Conservation (phyloP, 2,329 filamentous ascomycete species). For the Lecanicillium sp. region DNA sequence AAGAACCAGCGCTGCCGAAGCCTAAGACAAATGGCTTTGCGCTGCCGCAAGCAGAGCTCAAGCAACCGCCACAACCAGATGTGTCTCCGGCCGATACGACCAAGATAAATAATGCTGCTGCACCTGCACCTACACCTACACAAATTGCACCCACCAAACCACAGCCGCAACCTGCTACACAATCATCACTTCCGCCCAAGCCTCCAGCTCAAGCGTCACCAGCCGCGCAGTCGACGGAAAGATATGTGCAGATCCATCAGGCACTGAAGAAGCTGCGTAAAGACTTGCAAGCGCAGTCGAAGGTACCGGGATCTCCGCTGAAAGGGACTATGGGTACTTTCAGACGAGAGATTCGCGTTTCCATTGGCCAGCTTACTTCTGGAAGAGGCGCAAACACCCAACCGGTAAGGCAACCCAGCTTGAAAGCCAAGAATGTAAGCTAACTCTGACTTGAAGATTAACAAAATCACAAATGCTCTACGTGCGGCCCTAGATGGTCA, state of each 20-base stretch:
- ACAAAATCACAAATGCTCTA: constrained; percentile 32
- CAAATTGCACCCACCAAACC: constrained; percentile 7
- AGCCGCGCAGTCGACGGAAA: constrained; percentile 22
- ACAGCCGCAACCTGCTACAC: constrained; percentile 6
- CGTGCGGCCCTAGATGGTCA: constrained; percentile 43
- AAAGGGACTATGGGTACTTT: constrained; percentile 63
- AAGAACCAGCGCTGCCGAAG: constrained; percentile 4
- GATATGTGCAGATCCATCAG: constrained; percentile 53
- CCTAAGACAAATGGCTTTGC: constrained; percentile 14
- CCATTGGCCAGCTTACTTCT: constrained; percentile 63
- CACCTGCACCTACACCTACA: background rate
- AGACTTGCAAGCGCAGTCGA: constrained; percentile 47
- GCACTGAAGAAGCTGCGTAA: constrained; percentile 62
- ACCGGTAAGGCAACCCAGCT: constrained; percentile 22
- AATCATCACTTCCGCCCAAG: constrained; percentile 1
- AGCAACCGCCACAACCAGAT: constrained; percentile 10
- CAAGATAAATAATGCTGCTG: background rate
- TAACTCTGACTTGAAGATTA: constrained; percentile 17
- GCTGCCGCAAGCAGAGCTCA: constrained; percentile 14
- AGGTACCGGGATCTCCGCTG: constrained; percentile 36
- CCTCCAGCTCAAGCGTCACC: constrained; percentile 1
- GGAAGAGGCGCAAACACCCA: constrained; percentile 51
- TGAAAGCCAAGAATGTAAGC: no score
- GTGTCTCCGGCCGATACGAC: constrained; percentile 3
- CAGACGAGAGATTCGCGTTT: constrained; percentile 62